Evolutionary conservation across 805 yeast species (phyloP), one percentile per base, ranked within the genome.

Genomic region (Hanseniaspora hatyaiensis): DNA sequence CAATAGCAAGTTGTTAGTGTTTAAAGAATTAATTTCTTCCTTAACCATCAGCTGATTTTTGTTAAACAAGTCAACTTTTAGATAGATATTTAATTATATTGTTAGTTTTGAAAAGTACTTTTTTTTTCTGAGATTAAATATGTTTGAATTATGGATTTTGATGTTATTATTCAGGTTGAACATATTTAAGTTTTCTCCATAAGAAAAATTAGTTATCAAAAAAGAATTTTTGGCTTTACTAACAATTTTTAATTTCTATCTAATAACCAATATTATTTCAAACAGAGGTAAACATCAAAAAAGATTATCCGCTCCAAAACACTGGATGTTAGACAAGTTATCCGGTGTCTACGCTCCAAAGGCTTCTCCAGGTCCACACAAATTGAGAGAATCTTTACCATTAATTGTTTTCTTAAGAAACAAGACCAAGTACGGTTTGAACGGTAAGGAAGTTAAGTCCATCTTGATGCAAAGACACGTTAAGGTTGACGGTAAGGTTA

Each of bases 251-350:
- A 22, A 24, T 20, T 24, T 24, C 28, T 26, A 16, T 32, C 26
- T 32, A 12, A 37, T 24, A 18, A 26, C 6, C 49, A 53, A 28
- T 38, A 32, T 24, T 20, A 29, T 48, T 49, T 52, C 50, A 33
- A 56, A 64, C 68, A 83, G 88, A 82, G 86, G 87, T 88, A 88
- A 89, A 81, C 96, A 89, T 73, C 82, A 88, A 73, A 88, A 89
- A 82, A 87, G 97, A 82, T 82, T 89, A 75, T 96, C 97, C 72
- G 98, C 98, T 72, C 99, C 99, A 80, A 82, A 88, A 78, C 98
- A 92, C 82, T 92, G 98, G 98, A 84, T 92, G 94, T 85, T 92
- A 78, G 98, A 94, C 94, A 92, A 92, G 78, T 79, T 92, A 77
- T 84, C 96, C 69, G 99, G 99, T 71, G 78, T 85, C 68, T 92